Evolutionary conservation across 2,329 filamentous ascomycete species (phyloP).

Genomic region (Diaporthe caulivora): DNA sequence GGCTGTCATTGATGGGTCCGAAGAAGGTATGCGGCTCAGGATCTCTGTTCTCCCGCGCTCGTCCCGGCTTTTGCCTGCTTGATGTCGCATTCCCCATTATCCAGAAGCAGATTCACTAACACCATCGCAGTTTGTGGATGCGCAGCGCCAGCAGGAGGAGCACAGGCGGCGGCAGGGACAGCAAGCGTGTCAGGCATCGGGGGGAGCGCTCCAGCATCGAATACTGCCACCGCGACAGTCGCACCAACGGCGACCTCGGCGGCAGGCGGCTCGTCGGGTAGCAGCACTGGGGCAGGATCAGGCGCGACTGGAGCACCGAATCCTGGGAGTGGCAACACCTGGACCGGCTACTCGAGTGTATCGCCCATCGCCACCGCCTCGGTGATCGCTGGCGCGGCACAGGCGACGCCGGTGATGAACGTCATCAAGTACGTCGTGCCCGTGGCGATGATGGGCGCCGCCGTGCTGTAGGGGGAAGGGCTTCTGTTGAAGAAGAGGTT

Average conservation of each 20-base stretch:
- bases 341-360: conserved; percentile 38
- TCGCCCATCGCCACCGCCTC: conserved; percentile 37
- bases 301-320: background rate
- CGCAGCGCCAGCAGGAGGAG: conserved; percentile 29
- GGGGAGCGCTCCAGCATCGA: conserved; percentile 3
- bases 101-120: background rate
- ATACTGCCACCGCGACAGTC: conserved; percentile 23
- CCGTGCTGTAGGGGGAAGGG: conserved; percentile 11
- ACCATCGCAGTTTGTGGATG: conserved; percentile 34
- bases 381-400: conserved; percentile 32
- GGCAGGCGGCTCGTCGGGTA: background rate
- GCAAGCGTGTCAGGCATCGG: conserved; percentile 30
- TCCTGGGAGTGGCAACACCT: conserved; percentile 14
- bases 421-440: conserved; percentile 31
- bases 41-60: background rate
- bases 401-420: conserved; percentile 26
- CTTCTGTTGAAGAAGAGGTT: background rate
- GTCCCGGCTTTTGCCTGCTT: background rate
- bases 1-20: conserved; percentile 49
- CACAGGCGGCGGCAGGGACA: conserved; percentile 7
- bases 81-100: background rate
- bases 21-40: conserved; percentile 42
- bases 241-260: conserved; percentile 1
- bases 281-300: background rate
- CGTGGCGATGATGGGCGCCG: conserved; percentile 32